Evolutionary conservation across 805 yeast species (phyloP), one percentile per base, ranked within the genome.

Genomic region (Jamesozyma spencerorum): DNA sequence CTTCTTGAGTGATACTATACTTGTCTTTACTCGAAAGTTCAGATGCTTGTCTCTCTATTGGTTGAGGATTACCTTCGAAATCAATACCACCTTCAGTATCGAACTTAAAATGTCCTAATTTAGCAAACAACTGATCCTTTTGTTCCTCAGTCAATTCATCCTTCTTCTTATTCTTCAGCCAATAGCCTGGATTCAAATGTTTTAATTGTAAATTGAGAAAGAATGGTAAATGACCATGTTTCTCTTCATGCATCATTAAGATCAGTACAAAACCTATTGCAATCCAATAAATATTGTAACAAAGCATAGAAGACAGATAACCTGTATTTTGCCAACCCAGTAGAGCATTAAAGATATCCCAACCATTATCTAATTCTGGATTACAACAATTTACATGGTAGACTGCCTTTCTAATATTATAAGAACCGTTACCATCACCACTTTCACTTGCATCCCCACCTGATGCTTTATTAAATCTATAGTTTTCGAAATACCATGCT

Each of bases 301-400:
- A 76, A 40, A 90, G 67, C 44, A 90, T 88, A 4, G 96, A 85
- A 42, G 97, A 95, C 60, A 85, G 75, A 49, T 95, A 86, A 44
- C 96, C 97, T 40, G 95, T 76, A 66, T 90, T 90, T 69, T 87
- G 95, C 98, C 98, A 90, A 47, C 97, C 98, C 48, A 90, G 70
- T 42, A 90, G 64, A 20, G 97, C 85, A 58, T 90, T 90, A 74
- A 90, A 90, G 46, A 90, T 79, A 74, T 87, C 95, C 97, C 97
- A 90, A 68, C 97, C 97, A 53, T 81, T 79, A 65, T 82, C 90
- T 44, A 72, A 70, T 63, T 82, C 88, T 35, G 97, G 97, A 65
- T 87, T 87, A 70, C 97, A 90, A 69, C 97, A 90, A 73, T 90
- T 87, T 46, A 90, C 94, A 67, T 90, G 98, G 88, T 95, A 90